These are phyloP conservation scores for Candida caryicola DNA, from an alignment of 805 yeast genomes.

Conservation along the genomic window DNA sequence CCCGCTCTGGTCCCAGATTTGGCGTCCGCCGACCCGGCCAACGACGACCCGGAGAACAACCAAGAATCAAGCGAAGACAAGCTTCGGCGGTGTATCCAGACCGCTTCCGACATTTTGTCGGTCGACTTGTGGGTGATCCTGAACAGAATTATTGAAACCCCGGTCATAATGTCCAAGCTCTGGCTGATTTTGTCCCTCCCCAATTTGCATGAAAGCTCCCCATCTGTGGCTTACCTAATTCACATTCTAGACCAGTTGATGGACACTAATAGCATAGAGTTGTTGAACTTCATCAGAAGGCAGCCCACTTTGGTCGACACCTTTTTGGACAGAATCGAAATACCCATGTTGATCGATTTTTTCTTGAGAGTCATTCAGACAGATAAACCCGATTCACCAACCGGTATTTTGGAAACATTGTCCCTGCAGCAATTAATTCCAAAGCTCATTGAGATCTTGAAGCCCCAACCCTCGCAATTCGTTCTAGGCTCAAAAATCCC, in stretches of 20 bases:
- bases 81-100: slow-evolving; percentile 36
- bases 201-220: slow-evolving; percentile 34
- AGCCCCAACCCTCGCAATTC: slow-evolving; percentile 63
- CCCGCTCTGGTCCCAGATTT: slow-evolving; percentile 3
- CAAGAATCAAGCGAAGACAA: slow-evolving; percentile 32
- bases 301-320: slow-evolving; percentile 73
- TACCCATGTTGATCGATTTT: slow-evolving; percentile 93
- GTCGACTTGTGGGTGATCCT: slow-evolving; percentile 42
- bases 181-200: slow-evolving; percentile 39
- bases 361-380: slow-evolving; percentile 85
- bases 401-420: slow-evolving; percentile 78
- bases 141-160: slow-evolving; percentile 42
- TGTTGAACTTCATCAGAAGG: slow-evolving; percentile 65
- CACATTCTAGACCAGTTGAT: slow-evolving; percentile 85
- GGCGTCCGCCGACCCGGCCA: slow-evolving; percentile 4
- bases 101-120: slow-evolving; percentile 39
- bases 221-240: slow-evolving; percentile 38
- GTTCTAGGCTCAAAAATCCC: slow-evolving; percentile 19
- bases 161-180: slow-evolving; percentile 36
- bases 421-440: slow-evolving; percentile 73
- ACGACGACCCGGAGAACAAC: slow-evolving; percentile 11
- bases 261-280: slow-evolving; percentile 55
- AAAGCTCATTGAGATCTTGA: slow-evolving; percentile 65
- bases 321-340: slow-evolving; percentile 81
- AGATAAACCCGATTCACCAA: slow-evolving; percentile 85